Conservation (phyloP, 192 early-diverging fungal species). For the Umbelopsis isabellina region DNA sequence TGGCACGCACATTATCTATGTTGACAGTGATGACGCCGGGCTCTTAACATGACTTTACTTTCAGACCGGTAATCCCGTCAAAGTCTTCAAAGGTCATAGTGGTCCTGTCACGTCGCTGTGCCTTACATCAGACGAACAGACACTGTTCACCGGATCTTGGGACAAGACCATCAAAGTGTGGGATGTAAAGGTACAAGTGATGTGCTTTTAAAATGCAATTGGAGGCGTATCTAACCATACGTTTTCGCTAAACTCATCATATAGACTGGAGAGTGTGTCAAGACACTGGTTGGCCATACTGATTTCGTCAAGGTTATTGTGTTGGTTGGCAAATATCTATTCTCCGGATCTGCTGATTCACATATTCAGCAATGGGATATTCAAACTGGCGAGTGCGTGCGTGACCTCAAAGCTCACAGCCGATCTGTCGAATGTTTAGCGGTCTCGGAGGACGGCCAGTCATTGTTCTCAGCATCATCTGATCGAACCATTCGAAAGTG, state of each 20-base stretch:
- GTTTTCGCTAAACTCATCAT: not conserved
- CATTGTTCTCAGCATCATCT: slow-evolving; percentile 65
- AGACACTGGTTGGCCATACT: slow-evolving; percentile 72
- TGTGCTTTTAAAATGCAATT: not conserved
- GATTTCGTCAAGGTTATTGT: slow-evolving; percentile 91
- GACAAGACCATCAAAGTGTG: slow-evolving; percentile 89
- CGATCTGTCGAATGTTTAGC: slow-evolving; percentile 57
- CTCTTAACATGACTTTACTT: not conserved
- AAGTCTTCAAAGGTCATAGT: slow-evolving; percentile 63
- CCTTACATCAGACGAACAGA: slow-evolving; percentile 54
- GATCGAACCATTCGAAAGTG: slow-evolving; percentile 71
- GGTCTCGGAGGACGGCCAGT: slow-evolving; percentile 48
- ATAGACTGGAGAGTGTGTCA: slow-evolving; percentile 64
- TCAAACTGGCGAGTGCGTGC: slow-evolving; percentile 51
- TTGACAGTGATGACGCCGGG: not conserved
- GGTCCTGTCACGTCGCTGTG: slow-evolving; percentile 75
- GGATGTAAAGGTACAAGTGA: slow-evolving; percentile 63
- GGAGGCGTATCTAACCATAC: not conserved
- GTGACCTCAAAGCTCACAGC: slow-evolving; percentile 53
- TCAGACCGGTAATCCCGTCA: slow-evolving; percentile 56
- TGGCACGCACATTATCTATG: not conserved
- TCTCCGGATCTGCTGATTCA: slow-evolving; percentile 83
- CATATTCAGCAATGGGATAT: slow-evolving; percentile 80
- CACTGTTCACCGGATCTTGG: slow-evolving; percentile 90
- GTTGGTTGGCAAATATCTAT: slow-evolving; percentile 48